A percentile compares a stretch with the other conserved stretches of the same genome.
Evolutionary conservation across 139 green algal genomes (phyloP).

Genomic region (Chlamydomonas schloesseri): DNA sequence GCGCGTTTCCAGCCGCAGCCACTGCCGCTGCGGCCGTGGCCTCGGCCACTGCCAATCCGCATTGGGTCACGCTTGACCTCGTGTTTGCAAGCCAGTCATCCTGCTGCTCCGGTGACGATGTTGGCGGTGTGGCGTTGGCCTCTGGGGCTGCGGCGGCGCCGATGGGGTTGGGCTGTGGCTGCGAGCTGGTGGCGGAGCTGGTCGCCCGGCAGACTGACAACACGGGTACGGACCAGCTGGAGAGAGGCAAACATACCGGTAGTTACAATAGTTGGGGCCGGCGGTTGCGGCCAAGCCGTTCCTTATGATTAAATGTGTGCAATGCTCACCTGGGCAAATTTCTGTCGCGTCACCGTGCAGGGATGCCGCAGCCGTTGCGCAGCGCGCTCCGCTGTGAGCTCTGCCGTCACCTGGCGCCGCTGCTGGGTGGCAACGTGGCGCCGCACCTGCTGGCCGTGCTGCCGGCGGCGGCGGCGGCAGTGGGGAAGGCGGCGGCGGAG

Average conservation of each 20-base stretch:
- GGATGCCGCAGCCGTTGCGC: neutral
- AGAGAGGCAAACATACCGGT: too few species aligned
- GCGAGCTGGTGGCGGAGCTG: constrained; percentile 12
- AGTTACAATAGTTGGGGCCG: too few species aligned
- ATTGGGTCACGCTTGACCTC: constrained; percentile 29
- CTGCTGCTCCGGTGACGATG: neutral
- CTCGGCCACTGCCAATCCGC: neutral
- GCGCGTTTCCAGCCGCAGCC: neutral
- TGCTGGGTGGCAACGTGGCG: constrained; percentile 30
- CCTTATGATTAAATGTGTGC: too few species aligned
- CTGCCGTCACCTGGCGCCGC: constrained; percentile 17
- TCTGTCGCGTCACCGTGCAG: neutral
- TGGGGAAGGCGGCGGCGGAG: too few species aligned
- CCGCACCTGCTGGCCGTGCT: constrained; percentile 19
- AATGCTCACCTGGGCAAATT: too few species aligned
- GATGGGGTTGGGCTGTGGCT: neutral
- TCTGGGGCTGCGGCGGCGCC: too few species aligned
- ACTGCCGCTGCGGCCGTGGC: neutral
- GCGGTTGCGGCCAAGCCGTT: too few species aligned
- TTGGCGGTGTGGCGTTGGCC: neutral
- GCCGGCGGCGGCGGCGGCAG: neutral
- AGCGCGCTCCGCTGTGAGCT: neutral
- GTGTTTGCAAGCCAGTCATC: neutral
- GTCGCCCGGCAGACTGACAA: neutral
- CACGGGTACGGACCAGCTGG: neutral